Base-by-base conservation (phyloP, 345 rosid species). In the Erucastrum elatum region DNA sequence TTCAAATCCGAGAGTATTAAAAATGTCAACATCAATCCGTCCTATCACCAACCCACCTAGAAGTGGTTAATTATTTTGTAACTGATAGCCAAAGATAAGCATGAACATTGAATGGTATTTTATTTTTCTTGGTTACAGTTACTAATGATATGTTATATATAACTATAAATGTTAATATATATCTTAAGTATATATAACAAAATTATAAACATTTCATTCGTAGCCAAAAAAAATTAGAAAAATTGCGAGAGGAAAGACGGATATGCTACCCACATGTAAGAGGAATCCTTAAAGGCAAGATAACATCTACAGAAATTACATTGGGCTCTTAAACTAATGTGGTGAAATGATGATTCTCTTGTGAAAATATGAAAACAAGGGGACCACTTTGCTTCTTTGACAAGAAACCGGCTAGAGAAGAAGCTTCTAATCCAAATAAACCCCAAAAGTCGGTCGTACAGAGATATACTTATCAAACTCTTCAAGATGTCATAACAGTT, bases 211-310 rank as follows among this genome's bases (percentile, higher is more conserved):
- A 21, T 21, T 21, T 21, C 21, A 21, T 21, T 21, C 21, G 0
- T 21, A 21, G 21, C 21, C 21, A 21, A 21, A 75, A 26, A n/a
- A 9, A 39, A 75, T 21, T 21, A 75, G 1, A 34, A 35, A 39
- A 39, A 56, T 4, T 29, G 65, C 56, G 41, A 70, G 70, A 25
- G 25, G 10, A 51, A 63, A 46, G 75, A n/a, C 21, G 34, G 21
- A 56, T 17, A 58, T 78, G 21, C 21, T 21, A 21, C 27, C 77
- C 53, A 78, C 72, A 71, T 65, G 46, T 4, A 26, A 71, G 68
- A 78, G 39, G 0, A 78, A 71, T 41, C 44, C 55, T 65, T 78
- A 59, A 78, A 78, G 78, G 64, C 33, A 79, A 79, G 75, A 68
- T 25, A 73, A 79, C 82, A 68, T 73, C 58, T 6, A 34, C 70